Base-by-base conservation (phyloP, 371 early-diverging fungal species). In the Lichtheimia ornata region DNA sequence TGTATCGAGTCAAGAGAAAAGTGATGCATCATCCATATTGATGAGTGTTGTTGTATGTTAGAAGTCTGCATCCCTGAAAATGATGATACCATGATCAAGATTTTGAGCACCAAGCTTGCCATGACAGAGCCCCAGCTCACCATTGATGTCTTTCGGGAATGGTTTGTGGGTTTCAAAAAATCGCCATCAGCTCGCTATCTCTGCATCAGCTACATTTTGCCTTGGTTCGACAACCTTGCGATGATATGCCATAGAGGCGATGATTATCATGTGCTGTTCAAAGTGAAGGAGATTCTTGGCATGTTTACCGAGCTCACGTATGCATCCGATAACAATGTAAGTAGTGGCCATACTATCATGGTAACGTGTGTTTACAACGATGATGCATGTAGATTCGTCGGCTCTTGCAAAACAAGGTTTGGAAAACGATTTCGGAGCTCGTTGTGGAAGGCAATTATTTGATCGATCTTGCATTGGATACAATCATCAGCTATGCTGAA, bases 11-110 rank as follows among this genome's bases (percentile, higher is more conserved):
- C 0, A 18, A 41, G 2, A 7, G 7, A 18, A 41, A 17, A 7
- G 7, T 15, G 7, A 5, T 49, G n/a, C 9, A 1, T 25, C 27
- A 52, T 45, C 22, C 14, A 25, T 17, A 25, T 17, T 13, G 5
- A 41, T 2, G 7, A 14, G 22, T 22, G 22, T 22, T 22, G 22
- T 17, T 47, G 5, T 47, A 35, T 9, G 5, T 22, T 58, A 82
- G 94, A 91, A 47, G 67, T 95, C 15, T 94, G 91, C 62, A 85
- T 96, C 44, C 97, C 97, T 30, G 82, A 86, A 17, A 95, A 95
- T 72, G 92, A 89, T 65, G 83, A 86, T 1, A 77, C 83, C 28
- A 94, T 94, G 69, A 88, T 94, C 18, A 73, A 84, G 28, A 70
- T 78, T 6, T 87, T 97, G 60, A 92, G 94, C 62, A 85, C 88